Evolutionary conservation across 495 filamentous ascomycete species (phyloP), one percentile per base, ranked within the genome.

Genomic region (Talaromyces nanjingensis): DNA sequence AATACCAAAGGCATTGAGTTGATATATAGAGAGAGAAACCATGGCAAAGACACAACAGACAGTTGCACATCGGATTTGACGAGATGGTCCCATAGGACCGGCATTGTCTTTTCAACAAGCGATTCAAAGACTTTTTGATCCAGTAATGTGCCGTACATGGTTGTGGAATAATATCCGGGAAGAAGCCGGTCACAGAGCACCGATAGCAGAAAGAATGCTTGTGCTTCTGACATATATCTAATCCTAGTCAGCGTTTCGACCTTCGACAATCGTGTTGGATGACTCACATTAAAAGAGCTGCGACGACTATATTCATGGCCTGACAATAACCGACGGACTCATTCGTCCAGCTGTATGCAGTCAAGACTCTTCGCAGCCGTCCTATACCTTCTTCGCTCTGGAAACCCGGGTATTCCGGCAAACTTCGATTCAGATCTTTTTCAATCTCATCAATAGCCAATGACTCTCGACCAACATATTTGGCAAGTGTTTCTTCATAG

Each of bases 1-100:
- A 98, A 98, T 4, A 97, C 91, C 0, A 98, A 79, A 6, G 94
- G 94, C 93, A 98, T 98, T 0, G 93, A 97, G 79, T 98, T 98
- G 79, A 98, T 96, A 72, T 98, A 98, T 5, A 98, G 82, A 6
- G 93, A 97, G 24, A 98, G 83, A 70, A 98, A 98, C 94, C 94
- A 98, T 18, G 94, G 94, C 8, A 98, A 81, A 31, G 93, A 97
- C 7, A 98, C 96, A 33, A 98, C 94, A 0, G 96, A 98, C n/a
- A 98, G 87, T 76, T 98, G 94, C 22, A 98, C 93, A 70, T 98
- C 94, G 59, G 87, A 92, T 73, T 93, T 96, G 61, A 88, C 86
- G 16, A 98, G 88, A 66, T 98, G 96, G 20, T 98, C 93, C 96
- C 94, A 98, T 5, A 98, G 82, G 52, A 98, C 90, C 12, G 94